Percentiles rank a stretch among this genome's conserved stretches.
phyloP scores from a whole-genome alignment of 2,329 filamentous ascomycete genomes.

The Cercospora brassicicola region DNA sequence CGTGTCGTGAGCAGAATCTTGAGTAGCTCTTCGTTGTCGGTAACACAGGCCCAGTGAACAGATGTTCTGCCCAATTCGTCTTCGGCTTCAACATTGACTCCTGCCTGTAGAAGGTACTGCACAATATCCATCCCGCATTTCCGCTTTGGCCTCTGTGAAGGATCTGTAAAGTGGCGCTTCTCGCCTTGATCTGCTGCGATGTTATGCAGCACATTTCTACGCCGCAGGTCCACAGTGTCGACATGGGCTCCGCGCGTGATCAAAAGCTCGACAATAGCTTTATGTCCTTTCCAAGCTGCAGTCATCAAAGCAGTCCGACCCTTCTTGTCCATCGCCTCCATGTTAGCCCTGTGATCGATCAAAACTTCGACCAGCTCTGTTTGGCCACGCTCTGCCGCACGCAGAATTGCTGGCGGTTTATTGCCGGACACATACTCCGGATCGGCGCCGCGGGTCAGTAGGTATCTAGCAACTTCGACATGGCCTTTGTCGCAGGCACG shows the following conservation, averaged over 20 bases:
- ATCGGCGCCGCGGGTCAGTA: conserved; percentile 44
- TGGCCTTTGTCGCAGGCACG: conserved; percentile 44
- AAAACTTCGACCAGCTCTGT: conserved; percentile 21
- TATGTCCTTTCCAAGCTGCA: conserved; percentile 46
- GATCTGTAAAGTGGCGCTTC: conserved; percentile 13
- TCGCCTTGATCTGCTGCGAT: conserved; percentile 44
- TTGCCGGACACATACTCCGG: conserved; percentile 35
- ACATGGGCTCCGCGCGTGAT: conserved; percentile 34
- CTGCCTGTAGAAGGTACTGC: conserved; percentile 27
- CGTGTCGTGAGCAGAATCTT: conserved; percentile 22
- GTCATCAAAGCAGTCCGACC: conserved; percentile 48
- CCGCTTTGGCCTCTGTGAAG: conserved; percentile 17
- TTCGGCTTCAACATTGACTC: conserved; percentile 27
- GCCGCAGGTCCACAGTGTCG: conserved; percentile 26
- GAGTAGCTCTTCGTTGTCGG: conserved; percentile 29
- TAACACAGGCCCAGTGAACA: conserved; percentile 33
- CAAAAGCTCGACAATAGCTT: conserved; percentile 42
- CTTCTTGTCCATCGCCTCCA: conserved; percentile 45
- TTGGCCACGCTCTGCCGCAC: conserved; percentile 28
- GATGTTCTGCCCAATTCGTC: conserved; percentile 29
- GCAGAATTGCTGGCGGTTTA: conserved; percentile 25
- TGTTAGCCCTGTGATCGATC: conserved; percentile 24
- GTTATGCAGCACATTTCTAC: conserved; percentile 42
- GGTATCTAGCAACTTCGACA: conserved; percentile 31
- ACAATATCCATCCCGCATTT: conserved; percentile 27